Conservation (phyloP, 768 basidiomycete species). For the Russula brevipes region DNA sequence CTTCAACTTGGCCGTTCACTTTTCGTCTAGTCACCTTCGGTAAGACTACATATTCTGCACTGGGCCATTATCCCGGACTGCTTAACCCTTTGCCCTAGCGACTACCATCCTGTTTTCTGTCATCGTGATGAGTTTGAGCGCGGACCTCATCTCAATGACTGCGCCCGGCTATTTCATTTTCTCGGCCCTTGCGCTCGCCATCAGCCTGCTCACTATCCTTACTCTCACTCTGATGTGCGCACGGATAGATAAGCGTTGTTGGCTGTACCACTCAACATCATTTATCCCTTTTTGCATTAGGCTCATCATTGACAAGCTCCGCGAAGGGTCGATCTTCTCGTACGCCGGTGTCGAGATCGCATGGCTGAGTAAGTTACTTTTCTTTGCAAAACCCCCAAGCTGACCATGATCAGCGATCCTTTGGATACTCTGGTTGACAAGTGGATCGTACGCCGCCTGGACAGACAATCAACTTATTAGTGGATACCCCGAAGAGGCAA, state of each 20-base stretch:
- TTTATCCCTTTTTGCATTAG: constrained; percentile 26
- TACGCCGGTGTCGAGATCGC: constrained; percentile 37
- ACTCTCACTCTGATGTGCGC: constrained; percentile 32
- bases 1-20: no score
- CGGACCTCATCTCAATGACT: constrained; percentile 29
- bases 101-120: constrained; percentile 28
- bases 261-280: neutral
- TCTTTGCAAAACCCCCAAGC: no score
- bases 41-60: neutral
- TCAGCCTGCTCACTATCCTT: constrained; percentile 29
- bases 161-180: constrained; percentile 29
- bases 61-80: neutral
- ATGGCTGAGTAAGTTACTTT: constrained; percentile 35
- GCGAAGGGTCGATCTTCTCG: constrained; percentile 38
- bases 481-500: neutral
- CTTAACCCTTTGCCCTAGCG: neutral
- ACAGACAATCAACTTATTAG: neutral
- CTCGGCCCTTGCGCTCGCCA: constrained; percentile 31
- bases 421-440: constrained; percentile 39
- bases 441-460: constrained; percentile 31
- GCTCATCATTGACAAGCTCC: constrained; percentile 33
- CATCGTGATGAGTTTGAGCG: constrained; percentile 33
- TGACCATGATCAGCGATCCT: constrained; percentile 30
- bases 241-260: neutral
- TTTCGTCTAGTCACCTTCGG: no score